Conservation (phyloP, 2,329 filamentous ascomycete genomes). For the Scolecobasidium constrictum region DNA sequence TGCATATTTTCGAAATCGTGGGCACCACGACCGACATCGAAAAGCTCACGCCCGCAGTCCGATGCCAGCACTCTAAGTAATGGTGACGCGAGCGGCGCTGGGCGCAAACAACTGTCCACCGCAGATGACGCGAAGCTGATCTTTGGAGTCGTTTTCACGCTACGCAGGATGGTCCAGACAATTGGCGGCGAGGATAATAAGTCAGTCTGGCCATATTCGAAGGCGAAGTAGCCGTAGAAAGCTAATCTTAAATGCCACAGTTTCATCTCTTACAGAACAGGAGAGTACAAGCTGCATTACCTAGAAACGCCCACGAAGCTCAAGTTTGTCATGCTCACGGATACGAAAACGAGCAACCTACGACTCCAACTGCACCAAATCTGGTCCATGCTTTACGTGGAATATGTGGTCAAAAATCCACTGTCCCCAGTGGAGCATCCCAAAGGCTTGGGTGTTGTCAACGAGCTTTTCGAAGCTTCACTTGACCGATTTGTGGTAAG, state of each 20-base stretch:
- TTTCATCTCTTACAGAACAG: slow-evolving; percentile 88
- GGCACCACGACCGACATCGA: slow-evolving; percentile 46
- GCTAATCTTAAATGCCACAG: slow-evolving; percentile 29
- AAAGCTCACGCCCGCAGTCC: slow-evolving; percentile 39
- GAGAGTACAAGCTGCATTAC: slow-evolving; percentile 95
- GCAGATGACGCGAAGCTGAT: slow-evolving; percentile 91
- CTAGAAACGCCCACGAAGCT: slow-evolving; percentile 95
- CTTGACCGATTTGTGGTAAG: slow-evolving; percentile 61
- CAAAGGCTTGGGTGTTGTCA: slow-evolving; percentile 50
- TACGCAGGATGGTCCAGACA: slow-evolving; percentile 94
- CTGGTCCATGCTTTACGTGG: slow-evolving; percentile 95
- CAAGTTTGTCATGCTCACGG: slow-evolving; percentile 94
- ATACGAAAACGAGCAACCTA: slow-evolving; percentile 81
- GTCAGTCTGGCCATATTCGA: slow-evolving; percentile 23
- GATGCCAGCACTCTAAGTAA: slow-evolving; percentile 35
- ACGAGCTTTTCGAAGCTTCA: slow-evolving; percentile 53
- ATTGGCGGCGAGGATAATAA: slow-evolving; percentile 83
- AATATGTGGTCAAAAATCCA: slow-evolving; percentile 67
- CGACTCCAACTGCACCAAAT: slow-evolving; percentile 93
- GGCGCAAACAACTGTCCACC: slow-evolving; percentile 38
- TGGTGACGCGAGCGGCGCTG: slow-evolving; percentile 21
- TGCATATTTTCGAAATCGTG: slow-evolving; percentile 93
- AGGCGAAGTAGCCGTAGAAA: neutral
- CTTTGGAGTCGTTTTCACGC: slow-evolving; percentile 91
- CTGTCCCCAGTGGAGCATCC: slow-evolving; percentile 51